phyloP scores from a whole-genome alignment of 2,329 filamentous ascomycete species.

The Leptographium lundbergii region DNA sequence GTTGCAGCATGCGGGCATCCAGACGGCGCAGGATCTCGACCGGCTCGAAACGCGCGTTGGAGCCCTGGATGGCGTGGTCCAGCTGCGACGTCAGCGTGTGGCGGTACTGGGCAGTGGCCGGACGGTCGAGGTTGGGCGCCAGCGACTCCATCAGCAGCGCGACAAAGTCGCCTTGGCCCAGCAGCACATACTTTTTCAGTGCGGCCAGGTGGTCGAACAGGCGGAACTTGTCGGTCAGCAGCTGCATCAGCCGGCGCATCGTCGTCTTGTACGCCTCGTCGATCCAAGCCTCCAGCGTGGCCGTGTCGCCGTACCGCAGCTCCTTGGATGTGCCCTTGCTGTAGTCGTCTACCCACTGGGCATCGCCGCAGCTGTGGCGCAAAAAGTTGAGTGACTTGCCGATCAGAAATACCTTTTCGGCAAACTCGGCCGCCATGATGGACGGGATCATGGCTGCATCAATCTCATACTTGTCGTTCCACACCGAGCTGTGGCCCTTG shows the following conservation, averaged over 20 bases:
- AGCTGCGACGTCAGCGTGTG: constrained; percentile 96
- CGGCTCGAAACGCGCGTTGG: constrained; percentile 91
- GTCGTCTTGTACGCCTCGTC: constrained; percentile 97
- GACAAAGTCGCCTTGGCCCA: constrained; percentile 96
- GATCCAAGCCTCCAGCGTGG: constrained; percentile 81
- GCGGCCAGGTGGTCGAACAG: constrained; percentile 85
- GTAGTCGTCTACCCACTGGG: constrained; percentile 89
- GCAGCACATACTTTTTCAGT: constrained; percentile 84
- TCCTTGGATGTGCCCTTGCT: constrained; percentile 88
- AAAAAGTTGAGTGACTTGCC: constrained; percentile 98
- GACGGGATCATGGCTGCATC: constrained; percentile 78
- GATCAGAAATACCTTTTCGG: constrained; percentile 92
- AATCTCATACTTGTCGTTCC: constrained; percentile 94
- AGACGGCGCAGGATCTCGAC: constrained; percentile 82
- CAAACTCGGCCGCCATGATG: constrained; percentile 87
- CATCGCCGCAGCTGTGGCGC: constrained; percentile 85
- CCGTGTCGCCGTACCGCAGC: constrained; percentile 83
- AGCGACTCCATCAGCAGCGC: constrained; percentile 94
- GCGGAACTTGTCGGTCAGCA: constrained; percentile 93
- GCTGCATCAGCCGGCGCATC: constrained; percentile 83
- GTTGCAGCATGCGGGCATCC: constrained; percentile 95
- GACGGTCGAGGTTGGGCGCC: constrained; percentile 81
- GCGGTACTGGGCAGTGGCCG: constrained; percentile 91
- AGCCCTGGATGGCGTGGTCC: constrained; percentile 92
- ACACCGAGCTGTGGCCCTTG: constrained; percentile 72